These are phyloP conservation scores for Spinacia oleracea DNA, from an alignment of 179 eudicot species.

Conservation along the genomic window DNA sequence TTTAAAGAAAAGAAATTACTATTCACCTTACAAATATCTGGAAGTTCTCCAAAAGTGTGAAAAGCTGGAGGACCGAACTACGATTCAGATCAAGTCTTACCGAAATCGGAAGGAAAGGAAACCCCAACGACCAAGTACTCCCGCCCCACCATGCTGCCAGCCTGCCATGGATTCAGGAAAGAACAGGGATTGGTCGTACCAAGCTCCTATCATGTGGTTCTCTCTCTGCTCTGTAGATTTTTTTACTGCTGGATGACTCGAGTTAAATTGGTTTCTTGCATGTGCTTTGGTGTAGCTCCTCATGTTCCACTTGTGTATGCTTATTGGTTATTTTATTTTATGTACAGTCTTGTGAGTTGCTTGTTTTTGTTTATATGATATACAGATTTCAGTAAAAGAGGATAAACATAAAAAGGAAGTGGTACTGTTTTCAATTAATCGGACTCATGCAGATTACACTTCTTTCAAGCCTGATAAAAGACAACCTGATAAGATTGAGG, in stretches of 20 bases:
- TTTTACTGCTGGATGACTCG: neutral
- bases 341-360: neutral
- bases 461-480: slow-evolving; percentile 85
- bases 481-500: slow-evolving; percentile 58
- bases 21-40: no score
- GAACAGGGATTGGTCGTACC: neutral
- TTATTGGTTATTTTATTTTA: neutral
- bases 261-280: neutral
- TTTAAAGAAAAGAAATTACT: no score
- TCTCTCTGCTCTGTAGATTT: neutral
- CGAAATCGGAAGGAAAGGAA: no score
- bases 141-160: slow-evolving; percentile 1
- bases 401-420: slow-evolving; percentile 93
- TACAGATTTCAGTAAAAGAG: slow-evolving; percentile 86
- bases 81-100: no score
- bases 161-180: neutral
- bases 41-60: no score
- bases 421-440: slow-evolving; percentile 59
- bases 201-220: slow-evolving; percentile 2
- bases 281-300: neutral
- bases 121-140: no score
- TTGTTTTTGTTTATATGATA: neutral
- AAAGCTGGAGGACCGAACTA: no score
- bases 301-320: slow-evolving; percentile 5
- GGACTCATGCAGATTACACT: slow-evolving; percentile 66